phyloP scores from a whole-genome alignment of 441 rosid genomes.

The Mallotus japonicus region DNA sequence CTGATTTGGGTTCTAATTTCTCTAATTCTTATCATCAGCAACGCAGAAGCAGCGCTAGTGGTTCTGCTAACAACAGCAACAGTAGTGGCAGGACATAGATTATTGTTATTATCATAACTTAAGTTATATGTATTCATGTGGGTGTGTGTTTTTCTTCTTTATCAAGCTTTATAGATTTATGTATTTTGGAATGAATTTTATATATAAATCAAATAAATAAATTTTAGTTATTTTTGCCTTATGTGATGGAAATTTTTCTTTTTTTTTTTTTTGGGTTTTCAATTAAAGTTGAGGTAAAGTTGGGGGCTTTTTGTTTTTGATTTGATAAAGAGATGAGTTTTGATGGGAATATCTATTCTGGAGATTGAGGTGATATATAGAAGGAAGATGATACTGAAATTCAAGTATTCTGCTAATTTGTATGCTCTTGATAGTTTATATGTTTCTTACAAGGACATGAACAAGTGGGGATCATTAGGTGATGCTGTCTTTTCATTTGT shows the following conservation, averaged over 20 bases:
- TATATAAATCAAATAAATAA: neutral
- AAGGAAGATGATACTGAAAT: too few species aligned
- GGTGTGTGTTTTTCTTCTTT: neutral
- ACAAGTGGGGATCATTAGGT: too few species aligned
- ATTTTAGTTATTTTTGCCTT: too few species aligned
- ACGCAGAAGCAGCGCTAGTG: conserved; percentile 7
- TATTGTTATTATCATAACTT: neutral
- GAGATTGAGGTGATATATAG: too few species aligned
- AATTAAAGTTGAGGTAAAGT: neutral
- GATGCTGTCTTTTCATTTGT: neutral
- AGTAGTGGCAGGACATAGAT: conserved; percentile 17
- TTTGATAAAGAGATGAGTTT: neutral
- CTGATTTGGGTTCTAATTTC: conserved; percentile 61
- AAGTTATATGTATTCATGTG: neutral
- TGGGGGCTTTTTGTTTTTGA: neutral
- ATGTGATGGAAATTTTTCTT: neutral
- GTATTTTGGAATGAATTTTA: neutral
- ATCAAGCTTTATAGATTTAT: too few species aligned
- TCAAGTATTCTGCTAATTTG: too few species aligned
- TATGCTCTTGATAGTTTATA: too few species aligned
- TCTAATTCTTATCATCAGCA: conserved; percentile 35
- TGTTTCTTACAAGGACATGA: too few species aligned
- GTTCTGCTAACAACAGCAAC: conserved; percentile 2
- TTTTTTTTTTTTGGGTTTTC: neutral
- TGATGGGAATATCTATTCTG: too few species aligned